Conservation (phyloP, 345 rosid genomes). For the Clarkia xantiana region DNA sequence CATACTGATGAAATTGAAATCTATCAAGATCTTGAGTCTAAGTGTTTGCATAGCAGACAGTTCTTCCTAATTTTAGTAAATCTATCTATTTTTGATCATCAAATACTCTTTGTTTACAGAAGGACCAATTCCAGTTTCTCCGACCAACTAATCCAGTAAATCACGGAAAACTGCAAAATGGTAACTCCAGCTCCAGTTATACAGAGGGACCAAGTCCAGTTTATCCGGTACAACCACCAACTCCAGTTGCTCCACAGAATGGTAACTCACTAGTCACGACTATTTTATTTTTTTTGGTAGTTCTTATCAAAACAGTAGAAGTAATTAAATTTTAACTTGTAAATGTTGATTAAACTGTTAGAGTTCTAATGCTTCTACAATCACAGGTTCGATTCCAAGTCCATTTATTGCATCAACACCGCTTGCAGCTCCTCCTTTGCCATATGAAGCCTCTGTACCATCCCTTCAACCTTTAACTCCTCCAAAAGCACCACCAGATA, state of each 20-base stretch:
- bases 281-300: background rate
- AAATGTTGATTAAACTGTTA: background rate
- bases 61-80: background rate
- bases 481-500: constrained; percentile 17
- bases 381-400: constrained; percentile 1
- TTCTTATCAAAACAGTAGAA: background rate
- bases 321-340: constrained; percentile 1
- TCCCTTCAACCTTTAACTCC: constrained; percentile 20
- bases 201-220: constrained; percentile 14
- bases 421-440: constrained; percentile 20
- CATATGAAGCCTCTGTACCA: constrained; percentile 23
- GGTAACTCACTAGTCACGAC: constrained; percentile 6
- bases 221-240: constrained; percentile 12
- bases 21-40: background rate
- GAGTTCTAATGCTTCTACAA: background rate
- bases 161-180: constrained; percentile 6
- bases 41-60: too few species aligned
- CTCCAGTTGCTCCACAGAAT: constrained; percentile 11
- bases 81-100: constrained; percentile 11
- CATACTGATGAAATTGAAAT: background rate
- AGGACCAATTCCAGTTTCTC: constrained; percentile 15
- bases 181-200: constrained; percentile 6
- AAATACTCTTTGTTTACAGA: constrained; percentile 18
- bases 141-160: constrained; percentile 17
- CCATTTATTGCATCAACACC: constrained; percentile 27